Percentiles rank a stretch among this genome's conserved stretches.
These are phyloP conservation scores for Candida tropicalis DNA, from an alignment of 1,139 yeast genomes.

Conservation along the genomic window DNA sequence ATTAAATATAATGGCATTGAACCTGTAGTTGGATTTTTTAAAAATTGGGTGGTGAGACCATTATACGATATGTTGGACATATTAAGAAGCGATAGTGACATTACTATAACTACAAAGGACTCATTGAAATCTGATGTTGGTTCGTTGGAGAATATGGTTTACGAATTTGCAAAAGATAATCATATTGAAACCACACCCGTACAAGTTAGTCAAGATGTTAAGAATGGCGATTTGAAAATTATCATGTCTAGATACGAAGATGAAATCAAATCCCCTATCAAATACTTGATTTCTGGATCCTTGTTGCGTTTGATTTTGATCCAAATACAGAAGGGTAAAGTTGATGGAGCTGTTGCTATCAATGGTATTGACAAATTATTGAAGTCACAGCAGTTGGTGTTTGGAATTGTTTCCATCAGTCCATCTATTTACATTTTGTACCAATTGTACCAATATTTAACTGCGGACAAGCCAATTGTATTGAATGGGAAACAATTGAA, in stretches of 20 bases:
- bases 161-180: conserved; percentile 64
- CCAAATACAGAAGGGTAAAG: conserved; percentile 92
- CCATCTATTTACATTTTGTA: conserved; percentile 72
- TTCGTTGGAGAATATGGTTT: conserved; percentile 85
- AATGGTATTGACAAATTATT: conserved; percentile 87
- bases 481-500: conserved; percentile 44
- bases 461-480: conserved; percentile 39
- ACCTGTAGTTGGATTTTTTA: conserved; percentile 66
- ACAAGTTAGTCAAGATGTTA: conserved; percentile 42
- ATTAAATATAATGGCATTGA: conserved; percentile 58
- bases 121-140: conserved; percentile 77
- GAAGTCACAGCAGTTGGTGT: conserved; percentile 88
- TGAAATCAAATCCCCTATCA: conserved; percentile 72
- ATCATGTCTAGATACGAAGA: conserved; percentile 80
- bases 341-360: conserved; percentile 89
- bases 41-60: conserved; percentile 85
- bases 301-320: conserved; percentile 77
- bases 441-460: conserved; percentile 31
- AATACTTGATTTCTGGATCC: conserved; percentile 65
- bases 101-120: conserved; percentile 78
- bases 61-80: conserved; percentile 73
- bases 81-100: conserved; percentile 77
- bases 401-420: conserved; percentile 86
- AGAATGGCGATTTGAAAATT: conserved; percentile 74
- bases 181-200: conserved; percentile 17